These are phyloP conservation scores for Cutaneotrichosporon cutaneum DNA, from an alignment of 1,284 basidiomycete species.

Conservation along the genomic window DNA sequence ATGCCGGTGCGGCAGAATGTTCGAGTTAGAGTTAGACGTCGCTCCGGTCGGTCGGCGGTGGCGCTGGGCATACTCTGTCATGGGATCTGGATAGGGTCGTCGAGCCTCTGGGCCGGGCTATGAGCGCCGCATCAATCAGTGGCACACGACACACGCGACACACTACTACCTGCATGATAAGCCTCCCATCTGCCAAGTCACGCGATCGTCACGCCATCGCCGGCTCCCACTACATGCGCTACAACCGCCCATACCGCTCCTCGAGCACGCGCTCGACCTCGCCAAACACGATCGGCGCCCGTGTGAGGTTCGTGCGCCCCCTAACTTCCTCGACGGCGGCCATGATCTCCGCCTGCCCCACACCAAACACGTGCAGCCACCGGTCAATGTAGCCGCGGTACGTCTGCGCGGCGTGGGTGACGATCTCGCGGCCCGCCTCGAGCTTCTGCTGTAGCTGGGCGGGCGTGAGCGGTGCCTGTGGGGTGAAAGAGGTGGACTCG, in stretches of 20 bases:
- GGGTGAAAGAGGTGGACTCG: background rate
- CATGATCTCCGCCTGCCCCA: slow-evolving; percentile 1
- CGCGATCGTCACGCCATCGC: too few relatives aligned
- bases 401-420: background rate
- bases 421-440: background rate
- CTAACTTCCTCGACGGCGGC: slow-evolving; percentile 1
- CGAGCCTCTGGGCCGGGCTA: too few relatives aligned
- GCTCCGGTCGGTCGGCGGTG: too few relatives aligned
- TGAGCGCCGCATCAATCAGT: too few relatives aligned
- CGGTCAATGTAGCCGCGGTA: background rate
- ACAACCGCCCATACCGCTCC: background rate
- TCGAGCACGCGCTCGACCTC: background rate
- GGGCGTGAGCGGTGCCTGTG: background rate
- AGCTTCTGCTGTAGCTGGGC: background rate
- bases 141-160: too few relatives aligned
- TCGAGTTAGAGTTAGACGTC: too few relatives aligned
- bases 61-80: too few relatives aligned
- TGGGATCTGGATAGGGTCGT: too few relatives aligned
- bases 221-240: background rate
- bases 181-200: too few relatives aligned
- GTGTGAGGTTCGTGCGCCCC: background rate
- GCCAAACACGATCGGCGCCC: background rate
- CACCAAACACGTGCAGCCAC: background rate
- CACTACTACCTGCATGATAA: too few relatives aligned
- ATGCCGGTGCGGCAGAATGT: too few relatives aligned